phyloP scores from a whole-genome alignment of 2,329 filamentous ascomycete genomes.

The Exserohilum rostratum region DNA sequence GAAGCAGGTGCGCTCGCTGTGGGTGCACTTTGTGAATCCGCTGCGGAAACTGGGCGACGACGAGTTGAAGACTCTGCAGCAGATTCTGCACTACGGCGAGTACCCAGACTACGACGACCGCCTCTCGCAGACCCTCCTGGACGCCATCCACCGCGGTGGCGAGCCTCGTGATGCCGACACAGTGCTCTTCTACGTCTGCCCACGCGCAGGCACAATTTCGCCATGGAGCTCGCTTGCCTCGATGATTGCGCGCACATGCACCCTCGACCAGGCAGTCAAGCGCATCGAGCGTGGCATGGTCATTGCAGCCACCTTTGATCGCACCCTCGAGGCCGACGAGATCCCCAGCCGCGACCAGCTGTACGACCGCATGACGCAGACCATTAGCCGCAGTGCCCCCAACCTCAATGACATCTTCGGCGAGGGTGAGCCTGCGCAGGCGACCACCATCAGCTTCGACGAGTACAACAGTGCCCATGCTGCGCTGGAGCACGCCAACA shows the following conservation, averaged over 20 bases:
- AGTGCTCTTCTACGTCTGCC: conserved; percentile 73
- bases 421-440: conserved; percentile 66
- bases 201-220: conserved; percentile 81
- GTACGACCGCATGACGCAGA: conserved; percentile 96
- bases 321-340: conserved; percentile 56
- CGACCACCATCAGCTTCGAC: conserved; percentile 75
- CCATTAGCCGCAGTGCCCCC: conserved; percentile 69
- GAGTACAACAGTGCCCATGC: conserved; percentile 69
- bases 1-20: conserved; percentile 55
- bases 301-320: conserved; percentile 69
- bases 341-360: conserved; percentile 72
- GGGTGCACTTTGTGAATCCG: conserved; percentile 59
- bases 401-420: conserved; percentile 79
- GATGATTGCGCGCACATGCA: conserved; percentile 90
- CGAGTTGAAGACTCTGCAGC: conserved; percentile 60
- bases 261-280: conserved; percentile 71
- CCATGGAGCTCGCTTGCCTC: conserved; percentile 98
- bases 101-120: conserved; percentile 54
- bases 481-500: conserved; percentile 82
- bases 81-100: conserved; percentile 66
- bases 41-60: conserved; percentile 47
- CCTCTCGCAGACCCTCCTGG: conserved; percentile 53
- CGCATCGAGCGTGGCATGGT: conserved; percentile 87
- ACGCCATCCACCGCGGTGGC: conserved; percentile 57
- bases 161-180: conserved; percentile 58